Evolutionary conservation across 140 eudicot genomes (phyloP).

Genomic region (Ambrosia hybrid): DNA sequence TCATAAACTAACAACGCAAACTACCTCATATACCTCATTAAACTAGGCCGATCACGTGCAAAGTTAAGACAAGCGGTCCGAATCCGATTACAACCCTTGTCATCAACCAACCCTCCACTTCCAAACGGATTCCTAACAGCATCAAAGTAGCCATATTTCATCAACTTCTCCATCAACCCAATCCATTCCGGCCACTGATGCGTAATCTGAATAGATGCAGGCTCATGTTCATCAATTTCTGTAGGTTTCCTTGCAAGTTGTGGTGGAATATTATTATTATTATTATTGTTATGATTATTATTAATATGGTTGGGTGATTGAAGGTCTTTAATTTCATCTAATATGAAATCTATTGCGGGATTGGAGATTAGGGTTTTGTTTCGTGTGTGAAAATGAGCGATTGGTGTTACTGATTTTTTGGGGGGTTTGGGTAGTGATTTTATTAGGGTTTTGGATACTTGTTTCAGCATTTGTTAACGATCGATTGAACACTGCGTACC

Average conservation of each 20-base stretch:
- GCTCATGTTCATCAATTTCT: not conserved
- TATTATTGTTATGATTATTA: no score
- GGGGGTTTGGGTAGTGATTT: conserved; percentile 36
- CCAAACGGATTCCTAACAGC: conserved; percentile 46
- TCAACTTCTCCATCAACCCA: conserved; percentile 53
- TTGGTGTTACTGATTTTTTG: not conserved
- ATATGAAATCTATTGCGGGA: conserved; percentile 52
- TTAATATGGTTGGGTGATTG: conserved; percentile 30
- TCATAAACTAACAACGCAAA: not conserved
- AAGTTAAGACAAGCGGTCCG: conserved; percentile 73
- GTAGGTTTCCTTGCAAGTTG: conserved; percentile 20
- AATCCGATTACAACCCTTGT: conserved; percentile 48
- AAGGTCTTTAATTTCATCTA: conserved; percentile 37
- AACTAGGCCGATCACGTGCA: conserved; percentile 53
- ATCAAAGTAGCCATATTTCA: conserved; percentile 57
- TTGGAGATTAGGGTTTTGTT: conserved; percentile 31
- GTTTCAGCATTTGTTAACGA: conserved; percentile 32
- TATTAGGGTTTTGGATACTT: conserved; percentile 25
- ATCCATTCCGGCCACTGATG: conserved; percentile 88
- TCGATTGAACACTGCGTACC: not conserved
- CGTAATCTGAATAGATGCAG: conserved; percentile 23
- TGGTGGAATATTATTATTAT: conserved; percentile 3
- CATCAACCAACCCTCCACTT: conserved; percentile 34
- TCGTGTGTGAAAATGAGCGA: conserved; percentile 34
- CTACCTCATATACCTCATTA: conserved; percentile 45